Conservation (phyloP, 768 basidiomycete species). For the Tylopilus vinaceipallidus region DNA sequence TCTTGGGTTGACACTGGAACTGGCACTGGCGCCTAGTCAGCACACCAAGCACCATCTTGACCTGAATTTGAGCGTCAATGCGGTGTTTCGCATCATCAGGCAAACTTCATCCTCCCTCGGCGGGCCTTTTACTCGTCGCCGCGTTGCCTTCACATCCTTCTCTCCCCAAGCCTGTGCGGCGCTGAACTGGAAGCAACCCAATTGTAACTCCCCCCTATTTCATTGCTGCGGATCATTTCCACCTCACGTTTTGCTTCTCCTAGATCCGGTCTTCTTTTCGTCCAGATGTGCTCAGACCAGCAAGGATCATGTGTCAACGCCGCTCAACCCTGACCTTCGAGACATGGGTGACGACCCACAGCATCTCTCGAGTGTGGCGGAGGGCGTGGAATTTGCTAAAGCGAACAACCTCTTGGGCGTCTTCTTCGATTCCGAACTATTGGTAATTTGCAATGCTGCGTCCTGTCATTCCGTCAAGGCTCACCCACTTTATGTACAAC, state of each 20-base stretch:
- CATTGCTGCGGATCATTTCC: conserved; percentile 21
- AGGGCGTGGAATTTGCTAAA: conserved; percentile 92
- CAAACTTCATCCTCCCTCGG: conserved; percentile 55
- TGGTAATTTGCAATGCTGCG: conserved; percentile 51
- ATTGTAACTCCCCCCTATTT: conserved; percentile 55
- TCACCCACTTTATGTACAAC: conserved; percentile 11
- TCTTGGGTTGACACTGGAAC: conserved; percentile 78
- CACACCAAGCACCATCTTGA: conserved; percentile 54
- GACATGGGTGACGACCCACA: conserved; percentile 46
- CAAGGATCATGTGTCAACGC: conserved; percentile 38
- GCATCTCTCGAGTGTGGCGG: conserved; percentile 69
- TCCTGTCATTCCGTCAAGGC: conserved; percentile 11
- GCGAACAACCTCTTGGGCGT: conserved; percentile 91
- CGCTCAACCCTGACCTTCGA: conserved; percentile 34
- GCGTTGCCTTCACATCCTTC: conserved; percentile 91
- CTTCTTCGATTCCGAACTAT: conserved; percentile 79
- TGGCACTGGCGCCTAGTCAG: conserved; percentile 60
- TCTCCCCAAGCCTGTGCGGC: conserved; percentile 87
- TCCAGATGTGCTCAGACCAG: conserved; percentile 75
- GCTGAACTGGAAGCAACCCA: conserved; percentile 99
- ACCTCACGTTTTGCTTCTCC: conserved; percentile 19
- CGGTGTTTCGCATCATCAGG: conserved; percentile 81
- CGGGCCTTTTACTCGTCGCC: conserved; percentile 56
- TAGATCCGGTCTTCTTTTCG: conserved; percentile 95
- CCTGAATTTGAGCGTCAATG: conserved; percentile 81